Evolutionary conservation across 148 eudicot genomes (phyloP).

Genomic region (Euryodendron excelsum): DNA sequence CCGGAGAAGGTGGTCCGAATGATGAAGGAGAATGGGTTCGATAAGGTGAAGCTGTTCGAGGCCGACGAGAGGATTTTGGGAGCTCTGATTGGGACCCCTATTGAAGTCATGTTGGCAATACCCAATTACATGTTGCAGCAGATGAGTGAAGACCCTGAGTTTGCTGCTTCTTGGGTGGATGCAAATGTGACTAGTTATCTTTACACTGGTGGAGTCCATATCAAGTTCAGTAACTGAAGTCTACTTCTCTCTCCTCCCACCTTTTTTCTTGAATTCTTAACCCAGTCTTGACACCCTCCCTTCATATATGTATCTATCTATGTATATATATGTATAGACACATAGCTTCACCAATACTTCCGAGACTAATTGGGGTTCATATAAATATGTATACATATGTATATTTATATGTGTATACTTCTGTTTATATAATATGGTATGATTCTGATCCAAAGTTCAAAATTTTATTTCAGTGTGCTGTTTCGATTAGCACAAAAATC

Average conservation of each 20-base stretch:
- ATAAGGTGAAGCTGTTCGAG: slow-evolving; percentile 83
- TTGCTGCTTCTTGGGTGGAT: slow-evolving; percentile 83
- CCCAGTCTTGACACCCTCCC: no score
- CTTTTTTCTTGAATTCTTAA: no score
- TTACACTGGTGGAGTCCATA: slow-evolving; percentile 76
- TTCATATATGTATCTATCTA: no score
- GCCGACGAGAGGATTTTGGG: slow-evolving; percentile 64
- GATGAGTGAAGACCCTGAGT: slow-evolving; percentile 59
- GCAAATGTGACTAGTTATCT: slow-evolving; percentile 63
- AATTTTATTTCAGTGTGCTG: no score
- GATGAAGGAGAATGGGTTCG: slow-evolving; percentile 80
- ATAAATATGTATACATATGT: no score
- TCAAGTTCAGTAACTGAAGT: slow-evolving; percentile 67
- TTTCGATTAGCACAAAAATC: no score
- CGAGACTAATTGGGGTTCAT: background rate
- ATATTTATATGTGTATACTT: no score
- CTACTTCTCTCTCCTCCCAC: no score
- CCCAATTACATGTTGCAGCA: slow-evolving; percentile 77
- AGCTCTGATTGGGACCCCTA: slow-evolving; percentile 62
- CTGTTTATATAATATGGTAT: no score
- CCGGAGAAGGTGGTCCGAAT: slow-evolving; percentile 68
- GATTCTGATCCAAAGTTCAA: no score
- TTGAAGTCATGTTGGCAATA: slow-evolving; percentile 83
- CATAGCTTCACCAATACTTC: no score
- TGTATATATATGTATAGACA: no score